Evolutionary conservation across 2,329 filamentous ascomycete genomes (phyloP), one percentile per base, ranked within the genome.

Genomic region (Gaeumannomyces tritici): DNA sequence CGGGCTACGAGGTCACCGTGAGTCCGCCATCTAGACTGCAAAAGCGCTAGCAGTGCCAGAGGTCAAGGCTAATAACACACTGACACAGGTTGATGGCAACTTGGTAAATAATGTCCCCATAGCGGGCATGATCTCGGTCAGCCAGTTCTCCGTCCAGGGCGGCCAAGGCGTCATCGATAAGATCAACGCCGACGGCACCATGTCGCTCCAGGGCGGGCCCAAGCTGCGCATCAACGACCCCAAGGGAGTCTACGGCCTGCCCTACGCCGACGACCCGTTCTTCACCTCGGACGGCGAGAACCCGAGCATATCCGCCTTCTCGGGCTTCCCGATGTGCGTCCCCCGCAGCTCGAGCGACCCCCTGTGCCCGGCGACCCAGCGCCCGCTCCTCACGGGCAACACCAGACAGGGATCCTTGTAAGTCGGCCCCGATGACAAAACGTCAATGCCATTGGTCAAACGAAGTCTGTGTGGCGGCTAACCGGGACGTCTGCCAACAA

Each of bases 251-350:
- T 79, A 75, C 66, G 72, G 73, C 27, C 71, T 73, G 4, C 73
- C 70, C 11, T 76, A 73, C 59, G 69, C 64, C 3, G 66, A 64
- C 3, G 67, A 70, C n/a, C 75, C 75, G 0, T 73, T 75, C 62
- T 79, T 78, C 69, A 76, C 76, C 0, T 76, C 77, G 1, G 79
- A 80, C 64, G 76, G 78, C 60, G 72, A 76, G 63, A 80, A 75
- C 61, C 78, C 79, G 0, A 77, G 75, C 60, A 73, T 80, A 62
- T 74, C 73, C 3, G 74, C 76, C 2, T 80, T 79, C 69, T 77
- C 76, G 28, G 79, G 79, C 0, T 80, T 80, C 59, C 79, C 78
- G 0, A 80, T 80, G 78, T 81, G 78, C 62, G 75, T 80, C 29
- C 77, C 77, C 0, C 71, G 79, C 28, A 74, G 73, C 35, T 64